Evolutionary conservation across 805 yeast genomes (phyloP), one percentile per base, ranked within the genome.

Genomic region (Wickerhamomyces strasburgensis): DNA sequence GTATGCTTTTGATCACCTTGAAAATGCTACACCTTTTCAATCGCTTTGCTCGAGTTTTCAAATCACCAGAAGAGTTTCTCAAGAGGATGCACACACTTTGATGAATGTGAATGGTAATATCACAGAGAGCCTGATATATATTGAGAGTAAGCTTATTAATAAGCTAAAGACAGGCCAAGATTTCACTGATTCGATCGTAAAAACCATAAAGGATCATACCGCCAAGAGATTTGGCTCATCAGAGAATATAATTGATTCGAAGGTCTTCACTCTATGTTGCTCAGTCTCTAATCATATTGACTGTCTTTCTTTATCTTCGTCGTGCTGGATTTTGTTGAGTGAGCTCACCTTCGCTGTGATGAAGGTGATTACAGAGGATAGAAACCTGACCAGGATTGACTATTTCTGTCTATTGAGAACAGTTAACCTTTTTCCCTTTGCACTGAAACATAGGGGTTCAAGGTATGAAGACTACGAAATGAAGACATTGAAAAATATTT

Each of bases 251-350:
- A 8, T 35, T 10, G 51, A 46, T 13, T 49, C 55, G 1, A 49
- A 47, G 27, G 14, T 50, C 1, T 50, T 42, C 28, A 25, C 47
- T 9, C 9, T 52, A 2, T 47, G 50, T 17, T 47, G 51, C 16
- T 37, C 44, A 3, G 33, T 49, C 2, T 50, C 55, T 2, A 34
- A 40, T 5, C 51, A 49, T 30, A 33, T 51, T 24, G 46, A 47
- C 9, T 6, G 38, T 10, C 16, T 46, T 6, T 25, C 14, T 3
- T 28, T 16, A 13, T 34, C 38, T 14, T 31, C 52, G 7, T 44
- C 48, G 5, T 45, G 48, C 15, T 50, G 54, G 52, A 36, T 47
- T 2, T 26, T 46, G 3, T 37, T 46, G 6, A 25, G 40, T 11
- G 51, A 45, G 17, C 27, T 49, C 3, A 38, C 43, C 1, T 34